phyloP scores from a whole-genome alignment of 2,329 filamentous ascomycete genomes.

The Stachybotrys echinatus region DNA sequence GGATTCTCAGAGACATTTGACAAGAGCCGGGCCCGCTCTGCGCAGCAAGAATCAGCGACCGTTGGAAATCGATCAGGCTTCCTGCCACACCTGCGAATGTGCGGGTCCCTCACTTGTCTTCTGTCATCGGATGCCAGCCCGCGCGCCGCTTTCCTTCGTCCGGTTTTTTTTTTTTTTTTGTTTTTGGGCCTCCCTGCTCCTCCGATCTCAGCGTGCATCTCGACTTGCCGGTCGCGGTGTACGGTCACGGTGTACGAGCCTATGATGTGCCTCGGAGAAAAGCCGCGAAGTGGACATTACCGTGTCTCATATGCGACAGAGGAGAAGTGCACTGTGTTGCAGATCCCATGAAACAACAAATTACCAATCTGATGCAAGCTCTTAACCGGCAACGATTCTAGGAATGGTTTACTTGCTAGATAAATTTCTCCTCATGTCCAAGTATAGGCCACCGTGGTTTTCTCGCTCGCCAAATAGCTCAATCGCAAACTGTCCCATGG shows the following conservation, averaged over 20 bases:
- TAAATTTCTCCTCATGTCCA: no score
- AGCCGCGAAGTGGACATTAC: not conserved
- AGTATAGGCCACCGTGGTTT: no score
- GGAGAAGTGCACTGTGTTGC: not conserved
- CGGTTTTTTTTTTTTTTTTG: not conserved
- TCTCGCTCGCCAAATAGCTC: no score
- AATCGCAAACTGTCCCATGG: no score
- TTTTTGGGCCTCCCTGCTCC: no score
- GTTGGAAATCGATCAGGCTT: not conserved
- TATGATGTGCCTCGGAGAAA: no score
- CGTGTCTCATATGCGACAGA: not conserved
- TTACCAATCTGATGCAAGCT: not conserved
- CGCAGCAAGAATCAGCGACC: no score
- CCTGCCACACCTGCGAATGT: not conserved
- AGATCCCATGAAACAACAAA: not conserved
- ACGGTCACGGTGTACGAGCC: no score
- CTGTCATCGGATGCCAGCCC: not conserved
- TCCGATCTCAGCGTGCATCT: no score
- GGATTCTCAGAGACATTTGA: not conserved
- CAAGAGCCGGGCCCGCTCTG: not conserved
- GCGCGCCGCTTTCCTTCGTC: not conserved
- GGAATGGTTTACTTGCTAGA: no score
- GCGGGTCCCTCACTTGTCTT: not conserved
- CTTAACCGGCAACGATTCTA: no score
- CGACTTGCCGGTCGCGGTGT: no score